Conservation (phyloP, 1,284 basidiomycete species). For the Farysia itapuensis region DNA sequence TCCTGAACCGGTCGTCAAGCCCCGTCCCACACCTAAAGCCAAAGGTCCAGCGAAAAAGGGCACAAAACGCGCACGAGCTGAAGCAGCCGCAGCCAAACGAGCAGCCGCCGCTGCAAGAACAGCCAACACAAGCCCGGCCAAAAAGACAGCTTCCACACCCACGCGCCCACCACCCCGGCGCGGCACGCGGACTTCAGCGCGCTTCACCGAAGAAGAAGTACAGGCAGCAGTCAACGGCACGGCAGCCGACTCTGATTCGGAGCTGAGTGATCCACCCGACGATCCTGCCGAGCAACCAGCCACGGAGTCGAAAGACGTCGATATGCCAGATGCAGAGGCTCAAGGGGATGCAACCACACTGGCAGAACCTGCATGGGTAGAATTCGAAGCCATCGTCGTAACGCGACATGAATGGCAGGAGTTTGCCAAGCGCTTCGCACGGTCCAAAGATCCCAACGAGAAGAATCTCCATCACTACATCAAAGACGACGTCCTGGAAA, state of each 20-base stretch:
- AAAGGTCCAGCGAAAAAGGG: constrained; percentile 39
- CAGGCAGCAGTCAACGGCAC: constrained; percentile 9
- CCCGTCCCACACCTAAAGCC: constrained; percentile 5
- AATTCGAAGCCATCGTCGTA: constrained; percentile 69
- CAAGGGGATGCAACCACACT: constrained; percentile 47
- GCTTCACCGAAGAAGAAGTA: constrained; percentile 22
- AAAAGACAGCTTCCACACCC: constrained; percentile 21
- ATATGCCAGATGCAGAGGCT: constrained; percentile 20
- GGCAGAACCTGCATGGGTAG: constrained; percentile 55
- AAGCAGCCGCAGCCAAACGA: constrained; percentile 44
- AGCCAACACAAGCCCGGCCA: constrained; percentile 18
- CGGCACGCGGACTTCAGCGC: constrained; percentile 28
- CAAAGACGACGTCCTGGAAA: constrained; percentile 69
- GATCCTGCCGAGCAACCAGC: constrained; percentile 1
- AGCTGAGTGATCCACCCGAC: constrained; percentile 51
- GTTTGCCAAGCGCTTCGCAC: constrained; percentile 72
- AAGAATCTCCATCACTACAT: constrained; percentile 74
- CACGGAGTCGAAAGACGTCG: constrained; percentile 1
- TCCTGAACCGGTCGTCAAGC: constrained; percentile 58
- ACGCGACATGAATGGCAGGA: constrained; percentile 69
- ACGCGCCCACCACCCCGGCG: constrained; percentile 19
- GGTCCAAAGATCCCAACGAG: constrained; percentile 76
- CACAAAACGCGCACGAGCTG: constrained; percentile 19
- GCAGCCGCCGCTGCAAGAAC: constrained; percentile 53
- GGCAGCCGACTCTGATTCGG: constrained; percentile 38